A percentile compares a stretch with the other conserved stretches of the same genome.
phyloP scores from a whole-genome alignment of 2,329 filamentous ascomycete species.

The Aspergillus jensenii region DNA sequence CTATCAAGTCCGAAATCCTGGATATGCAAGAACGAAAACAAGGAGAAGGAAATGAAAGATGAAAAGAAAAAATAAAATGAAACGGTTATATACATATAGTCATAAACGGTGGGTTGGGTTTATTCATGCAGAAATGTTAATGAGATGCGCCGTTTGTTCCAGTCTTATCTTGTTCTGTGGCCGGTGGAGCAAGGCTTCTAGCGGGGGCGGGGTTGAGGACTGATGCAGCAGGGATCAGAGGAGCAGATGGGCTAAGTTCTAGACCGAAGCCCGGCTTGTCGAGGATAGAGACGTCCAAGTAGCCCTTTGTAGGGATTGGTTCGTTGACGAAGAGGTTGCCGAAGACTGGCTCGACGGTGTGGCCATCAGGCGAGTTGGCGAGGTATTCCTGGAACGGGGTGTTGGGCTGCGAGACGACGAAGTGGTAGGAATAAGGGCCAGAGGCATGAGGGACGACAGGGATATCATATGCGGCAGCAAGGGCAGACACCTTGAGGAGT shows the following conservation, averaged over 20 bases:
- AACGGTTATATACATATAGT: conserved; percentile 9
- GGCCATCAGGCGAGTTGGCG: conserved; percentile 87
- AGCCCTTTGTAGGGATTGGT: conserved; percentile 81
- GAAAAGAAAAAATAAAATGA: not conserved
- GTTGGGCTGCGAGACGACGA: conserved; percentile 89
- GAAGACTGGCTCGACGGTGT: conserved; percentile 87
- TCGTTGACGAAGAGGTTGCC: conserved; percentile 88
- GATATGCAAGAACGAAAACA: not conserved
- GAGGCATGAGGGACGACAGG: conserved; percentile 94
- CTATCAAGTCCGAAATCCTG: not conserved
- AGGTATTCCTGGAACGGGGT: conserved; percentile 95
- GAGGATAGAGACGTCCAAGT: conserved; percentile 73
- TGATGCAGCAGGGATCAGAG: conserved; percentile 72
- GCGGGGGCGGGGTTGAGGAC: conserved; percentile 67
- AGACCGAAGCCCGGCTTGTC: conserved; percentile 91
- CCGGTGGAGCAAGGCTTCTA: conserved; percentile 43
- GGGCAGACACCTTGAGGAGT: conserved; percentile 81
- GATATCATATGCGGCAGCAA: conserved; percentile 90
- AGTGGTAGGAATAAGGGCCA: conserved; percentile 94
- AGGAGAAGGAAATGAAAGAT: too few relatives aligned
- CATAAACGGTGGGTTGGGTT: not conserved
- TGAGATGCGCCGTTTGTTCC: conserved; percentile 22
- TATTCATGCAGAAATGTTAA: not conserved
- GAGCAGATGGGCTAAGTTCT: conserved; percentile 78
- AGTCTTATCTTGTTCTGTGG: conserved; percentile 19